These are phyloP conservation scores for Lachancea lanzarotensis DNA, from an alignment of 805 yeast genomes.

Conservation along the genomic window DNA sequence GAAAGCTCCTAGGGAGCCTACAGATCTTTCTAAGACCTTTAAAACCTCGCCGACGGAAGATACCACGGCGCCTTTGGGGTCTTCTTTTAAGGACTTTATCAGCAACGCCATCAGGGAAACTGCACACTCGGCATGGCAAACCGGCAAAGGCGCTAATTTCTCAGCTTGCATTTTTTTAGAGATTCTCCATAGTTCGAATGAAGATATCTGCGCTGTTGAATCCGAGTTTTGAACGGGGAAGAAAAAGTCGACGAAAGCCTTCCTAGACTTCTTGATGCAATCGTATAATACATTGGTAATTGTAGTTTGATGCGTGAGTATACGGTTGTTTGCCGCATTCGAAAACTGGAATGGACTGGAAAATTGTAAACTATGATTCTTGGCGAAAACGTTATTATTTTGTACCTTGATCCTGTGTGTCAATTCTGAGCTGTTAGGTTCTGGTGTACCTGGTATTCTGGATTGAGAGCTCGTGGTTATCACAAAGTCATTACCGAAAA, in stretches of 20 bases:
- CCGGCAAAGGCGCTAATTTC: slow-evolving; percentile 53
- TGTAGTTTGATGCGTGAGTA: slow-evolving; percentile 26
- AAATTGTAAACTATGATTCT: slow-evolving; percentile 5
- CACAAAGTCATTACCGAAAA: slow-evolving; percentile 34
- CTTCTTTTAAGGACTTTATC: slow-evolving; percentile 56
- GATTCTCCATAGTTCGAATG: slow-evolving; percentile 25
- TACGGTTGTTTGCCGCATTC: slow-evolving; percentile 20
- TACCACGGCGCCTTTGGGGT: slow-evolving; percentile 47
- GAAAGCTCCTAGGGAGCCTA: slow-evolving; percentile 46
- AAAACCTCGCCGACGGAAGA: slow-evolving; percentile 53
- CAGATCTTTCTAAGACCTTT: slow-evolving; percentile 53
- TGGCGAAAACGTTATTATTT: slow-evolving; percentile 20
- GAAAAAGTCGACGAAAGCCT: slow-evolving; percentile 16
- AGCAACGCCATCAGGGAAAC: slow-evolving; percentile 47
- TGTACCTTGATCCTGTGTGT: slow-evolving; percentile 21
- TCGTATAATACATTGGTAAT: slow-evolving; percentile 13
- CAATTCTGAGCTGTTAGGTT: slow-evolving; percentile 5
- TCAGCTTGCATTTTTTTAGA: slow-evolving; percentile 47
- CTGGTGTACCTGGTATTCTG: slow-evolving; percentile 18
- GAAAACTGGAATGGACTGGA: slow-evolving; percentile 10
- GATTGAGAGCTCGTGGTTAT: slow-evolving; percentile 11
- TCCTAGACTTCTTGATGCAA: slow-evolving; percentile 10
- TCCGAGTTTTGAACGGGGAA: slow-evolving; percentile 17
- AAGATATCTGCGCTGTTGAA: slow-evolving; percentile 15
- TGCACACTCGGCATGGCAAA: slow-evolving; percentile 59